phyloP scores from a whole-genome alignment of 192 early-diverging fungal genomes.

The Gamsiella multidivaricata region DNA sequence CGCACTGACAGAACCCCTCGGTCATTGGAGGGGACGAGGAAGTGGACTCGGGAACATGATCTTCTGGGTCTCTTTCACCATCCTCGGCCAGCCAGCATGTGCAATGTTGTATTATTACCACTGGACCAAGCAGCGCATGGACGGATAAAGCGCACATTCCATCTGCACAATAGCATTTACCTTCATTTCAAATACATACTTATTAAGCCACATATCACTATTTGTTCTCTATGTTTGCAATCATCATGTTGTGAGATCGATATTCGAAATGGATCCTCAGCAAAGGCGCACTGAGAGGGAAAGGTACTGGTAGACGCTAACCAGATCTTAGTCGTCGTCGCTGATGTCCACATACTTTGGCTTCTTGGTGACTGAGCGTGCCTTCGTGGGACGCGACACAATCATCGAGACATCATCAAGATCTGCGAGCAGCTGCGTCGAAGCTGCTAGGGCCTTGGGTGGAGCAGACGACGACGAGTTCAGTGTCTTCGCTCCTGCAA shows the following conservation, averaged over 20 bases:
- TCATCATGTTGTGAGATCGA: too few relatives aligned
- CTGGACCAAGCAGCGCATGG: conserved; percentile 40
- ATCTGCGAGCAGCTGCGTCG: conserved; percentile 24
- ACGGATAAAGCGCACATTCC: background rate
- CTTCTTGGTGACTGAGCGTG: conserved; percentile 21
- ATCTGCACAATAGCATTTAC: too few relatives aligned
- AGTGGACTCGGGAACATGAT: conserved; percentile 79
- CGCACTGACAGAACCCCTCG: conserved; percentile 72
- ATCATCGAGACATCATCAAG: conserved; percentile 34
- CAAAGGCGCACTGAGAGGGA: background rate
- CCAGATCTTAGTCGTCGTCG: conserved; percentile 41
- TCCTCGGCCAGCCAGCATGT: conserved; percentile 81
- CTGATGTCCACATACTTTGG: conserved; percentile 51
- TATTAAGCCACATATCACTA: too few relatives aligned
- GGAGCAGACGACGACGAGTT: conserved; percentile 15
- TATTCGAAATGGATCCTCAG: too few relatives aligned
- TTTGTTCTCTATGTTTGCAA: too few relatives aligned
- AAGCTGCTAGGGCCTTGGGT: background rate
- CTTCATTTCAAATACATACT: too few relatives aligned
- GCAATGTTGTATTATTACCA: conserved; percentile 81
- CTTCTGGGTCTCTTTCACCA: conserved; percentile 86
- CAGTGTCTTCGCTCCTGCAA: conserved; percentile 27
- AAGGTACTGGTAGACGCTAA: too few relatives aligned
- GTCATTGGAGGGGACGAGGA: conserved; percentile 74
- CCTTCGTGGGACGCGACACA: conserved; percentile 8